Conservation (phyloP, 495 filamentous ascomycete genomes). For the Penicillium taxi region DNA sequence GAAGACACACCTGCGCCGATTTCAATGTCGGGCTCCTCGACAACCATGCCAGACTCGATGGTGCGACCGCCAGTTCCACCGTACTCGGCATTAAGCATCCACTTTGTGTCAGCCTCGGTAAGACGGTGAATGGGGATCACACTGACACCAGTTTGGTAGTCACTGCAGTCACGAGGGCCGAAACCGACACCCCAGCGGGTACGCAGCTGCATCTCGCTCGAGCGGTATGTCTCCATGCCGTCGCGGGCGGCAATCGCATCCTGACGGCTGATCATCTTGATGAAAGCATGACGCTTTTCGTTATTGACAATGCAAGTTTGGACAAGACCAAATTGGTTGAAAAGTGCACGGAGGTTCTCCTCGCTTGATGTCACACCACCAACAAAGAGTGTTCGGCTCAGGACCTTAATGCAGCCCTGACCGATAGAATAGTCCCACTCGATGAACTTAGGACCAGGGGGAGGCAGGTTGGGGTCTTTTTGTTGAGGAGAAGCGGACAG, state of each 20-base stretch:
- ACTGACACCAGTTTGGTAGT: constrained; percentile 88
- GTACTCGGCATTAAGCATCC: constrained; percentile 92
- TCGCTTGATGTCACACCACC: constrained; percentile 91
- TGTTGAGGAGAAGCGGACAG: constrained; percentile 53
- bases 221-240: constrained; percentile 78
- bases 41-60: constrained; percentile 75
- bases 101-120: constrained; percentile 93
- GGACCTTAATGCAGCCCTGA: constrained; percentile 74
- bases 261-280: constrained; percentile 88
- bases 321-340: constrained; percentile 72
- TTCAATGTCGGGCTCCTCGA: constrained; percentile 97
- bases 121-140: constrained; percentile 85
- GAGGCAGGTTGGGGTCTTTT: constrained; percentile 46
- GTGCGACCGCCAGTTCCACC: constrained; percentile 81
- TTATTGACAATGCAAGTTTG: constrained; percentile 97
- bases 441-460: constrained; percentile 65
- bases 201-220: constrained; percentile 67
- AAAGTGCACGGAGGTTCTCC: constrained; percentile 66
- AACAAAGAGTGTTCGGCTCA: constrained; percentile 92
- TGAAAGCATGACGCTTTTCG: constrained; percentile 96
- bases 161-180: constrained; percentile 92
- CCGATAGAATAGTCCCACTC: constrained; percentile 70
- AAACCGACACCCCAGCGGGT: constrained; percentile 98
- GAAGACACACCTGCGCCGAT: constrained; percentile 95
- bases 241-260: constrained; percentile 79